Base-by-base conservation (phyloP, 2,329 filamentous ascomycete genomes). In the Neofusicoccum ribis region DNA sequence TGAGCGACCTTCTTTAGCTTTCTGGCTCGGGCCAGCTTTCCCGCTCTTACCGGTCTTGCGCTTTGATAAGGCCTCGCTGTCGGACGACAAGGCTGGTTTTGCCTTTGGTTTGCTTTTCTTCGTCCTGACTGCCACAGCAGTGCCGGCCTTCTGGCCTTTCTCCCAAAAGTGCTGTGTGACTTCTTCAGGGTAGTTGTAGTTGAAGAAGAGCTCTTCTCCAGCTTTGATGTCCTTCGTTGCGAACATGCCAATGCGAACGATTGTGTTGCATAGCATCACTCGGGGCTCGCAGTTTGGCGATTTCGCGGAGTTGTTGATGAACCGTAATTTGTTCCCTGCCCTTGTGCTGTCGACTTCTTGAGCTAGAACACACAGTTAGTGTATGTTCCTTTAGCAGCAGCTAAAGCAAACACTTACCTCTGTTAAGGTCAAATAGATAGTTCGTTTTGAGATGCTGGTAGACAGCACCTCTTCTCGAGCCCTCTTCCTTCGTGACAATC, bases 191-290 rank as follows among this genome's bases (percentile, higher is more conserved):
- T 52, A 56, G 31, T 60, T 90, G 70, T 96, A 95, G 72, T 94
- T 86, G 76, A 94, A 96, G 73, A 92, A 90, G 0, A 96, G 79
- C 76, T 95, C 91, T 67, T 92, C 89, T 27, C 91, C 91, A 3
- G 85, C 82, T 66, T 84, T 82, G 71, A 95, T 90, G 46, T 89
- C 84, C 1, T 86, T 82, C 63, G 84, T 81, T 0, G 91, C 90
- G 52, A 85, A 88, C 70, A 95, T 90, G 50, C 88, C 90, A 73
- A 95, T 92, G 14, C 92, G 86, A 70, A 89, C 72, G 1, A 91
- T 88, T 27, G 89, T 89, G 70, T 92, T 91, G 65, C 92, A 91
- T 59, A 91, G 86, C 15, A 90, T 76, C 62, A 92, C 89, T 65
- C 86, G 85, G 1, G 90, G 85, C 68, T 88, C 87, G 72, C 88